These are phyloP conservation scores for Saccharomycopsis schoenii DNA, from an alignment of 805 yeast species.

Conservation along the genomic window DNA sequence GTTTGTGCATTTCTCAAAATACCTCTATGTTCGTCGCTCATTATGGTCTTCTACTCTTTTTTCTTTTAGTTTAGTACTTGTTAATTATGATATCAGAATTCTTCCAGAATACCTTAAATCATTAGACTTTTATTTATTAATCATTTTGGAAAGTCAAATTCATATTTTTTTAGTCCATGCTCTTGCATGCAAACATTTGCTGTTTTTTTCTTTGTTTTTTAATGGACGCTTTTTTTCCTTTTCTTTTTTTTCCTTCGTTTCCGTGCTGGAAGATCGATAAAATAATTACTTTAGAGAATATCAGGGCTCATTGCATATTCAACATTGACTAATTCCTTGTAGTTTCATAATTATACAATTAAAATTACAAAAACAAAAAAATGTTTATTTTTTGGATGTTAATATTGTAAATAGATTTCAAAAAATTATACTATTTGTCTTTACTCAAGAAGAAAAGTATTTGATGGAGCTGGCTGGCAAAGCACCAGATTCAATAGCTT, in stretches of 20 bases:
- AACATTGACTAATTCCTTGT: background rate
- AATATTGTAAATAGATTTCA: no score
- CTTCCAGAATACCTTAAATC: no score
- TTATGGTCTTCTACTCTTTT: background rate
- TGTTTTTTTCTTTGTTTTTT: background rate
- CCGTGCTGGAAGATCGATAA: no score
- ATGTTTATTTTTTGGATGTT: no score
- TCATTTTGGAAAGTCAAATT: background rate
- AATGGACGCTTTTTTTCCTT: background rate
- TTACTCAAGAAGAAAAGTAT: conserved; percentile 32
- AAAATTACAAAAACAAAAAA: no score
- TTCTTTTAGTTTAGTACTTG: no score
- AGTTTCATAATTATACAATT: no score
- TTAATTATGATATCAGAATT: no score
- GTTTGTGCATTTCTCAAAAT: conserved; percentile 17
- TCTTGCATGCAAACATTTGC: background rate
- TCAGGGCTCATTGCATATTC: background rate
- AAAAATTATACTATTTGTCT: no score
- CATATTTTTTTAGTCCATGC: background rate
- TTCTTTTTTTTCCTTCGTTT: background rate
- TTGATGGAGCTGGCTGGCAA: conserved; percentile 43
- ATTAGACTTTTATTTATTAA: no score
- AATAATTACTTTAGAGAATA: no score
- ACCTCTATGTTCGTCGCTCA: conserved; percentile 12
- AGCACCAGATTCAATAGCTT: conserved; percentile 44